Evolutionary conservation across 1,284 basidiomycete genomes (phyloP), one percentile per base, ranked within the genome.

Genomic region (Gymnopus androsaceus): DNA sequence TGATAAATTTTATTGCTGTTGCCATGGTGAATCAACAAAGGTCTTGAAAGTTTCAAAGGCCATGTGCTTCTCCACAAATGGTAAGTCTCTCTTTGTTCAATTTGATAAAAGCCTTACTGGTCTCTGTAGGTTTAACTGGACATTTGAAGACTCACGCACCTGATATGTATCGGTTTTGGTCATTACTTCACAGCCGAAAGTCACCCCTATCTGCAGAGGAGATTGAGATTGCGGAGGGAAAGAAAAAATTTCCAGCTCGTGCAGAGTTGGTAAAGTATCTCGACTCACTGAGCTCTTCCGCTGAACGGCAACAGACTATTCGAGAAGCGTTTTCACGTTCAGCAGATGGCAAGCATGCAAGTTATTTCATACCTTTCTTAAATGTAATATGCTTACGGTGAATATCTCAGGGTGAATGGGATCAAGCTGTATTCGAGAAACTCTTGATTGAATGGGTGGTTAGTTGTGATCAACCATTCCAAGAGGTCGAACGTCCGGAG

Each of bases 401-500:
- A 4, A 12, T 15, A 30, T 45, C 27, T 1, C 23, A 68, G 68
- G 64, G 47, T 1, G 51, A 58, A 19, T 70, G 64, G 65, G 59
- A 65, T 44, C 69, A 69, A 37, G 45, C 34, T 1, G 52, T 66
- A 5, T 71, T 73, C 55, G 66, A 71, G 28, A 21, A 55, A 1
- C 59, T 67, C 0, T 53, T 73, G 0, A 58, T 59, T 4, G 59
- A 67, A 23, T 73, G 68, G 67, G 59, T 71, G 9, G 59, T 69
- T 12, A 57, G 64, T n/a, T 66, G 63, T 48, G 67, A 73, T 49
- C 68, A 71, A 41, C 70, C 69, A 5, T 72, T 72, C 57, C 64
- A 69, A 4, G 63, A 66, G 41, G 66, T 72, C 19, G 68, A 72
- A 11, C 59, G 64, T 21, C 58, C 62, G 1, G 63, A 66, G 47